Conservation (phyloP, 768 basidiomycete genomes). For the Tulasnella sp. region DNA sequence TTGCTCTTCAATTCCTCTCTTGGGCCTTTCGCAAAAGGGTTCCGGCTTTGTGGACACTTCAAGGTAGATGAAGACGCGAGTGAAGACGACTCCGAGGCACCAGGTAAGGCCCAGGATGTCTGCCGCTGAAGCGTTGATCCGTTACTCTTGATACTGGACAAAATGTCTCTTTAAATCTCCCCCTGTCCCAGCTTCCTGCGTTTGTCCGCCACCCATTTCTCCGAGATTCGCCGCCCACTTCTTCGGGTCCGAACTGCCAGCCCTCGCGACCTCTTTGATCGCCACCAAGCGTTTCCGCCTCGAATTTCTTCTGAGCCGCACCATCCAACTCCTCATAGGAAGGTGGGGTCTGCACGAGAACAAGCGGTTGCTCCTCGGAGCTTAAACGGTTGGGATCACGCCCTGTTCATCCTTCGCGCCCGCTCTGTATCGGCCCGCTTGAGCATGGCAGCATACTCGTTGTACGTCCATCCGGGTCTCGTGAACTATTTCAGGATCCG, state of each 20-base stretch:
- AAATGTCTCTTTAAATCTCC: too few species aligned
- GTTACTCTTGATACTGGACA: background rate
- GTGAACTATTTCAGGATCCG: background rate
- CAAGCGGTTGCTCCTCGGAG: background rate
- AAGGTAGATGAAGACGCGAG: background rate
- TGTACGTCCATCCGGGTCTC: background rate
- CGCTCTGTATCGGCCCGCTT: background rate
- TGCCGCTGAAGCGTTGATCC: background rate
- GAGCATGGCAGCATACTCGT: background rate
- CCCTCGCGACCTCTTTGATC: background rate
- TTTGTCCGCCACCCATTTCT: background rate
- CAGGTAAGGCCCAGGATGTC: background rate
- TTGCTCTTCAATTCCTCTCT: background rate
- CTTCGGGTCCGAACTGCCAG: background rate
- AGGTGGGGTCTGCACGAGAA: constrained; percentile 9
- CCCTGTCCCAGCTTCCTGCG: background rate
- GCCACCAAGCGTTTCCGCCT: background rate
- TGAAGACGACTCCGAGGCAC: too few species aligned
- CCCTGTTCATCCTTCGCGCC: background rate
- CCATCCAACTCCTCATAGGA: background rate
- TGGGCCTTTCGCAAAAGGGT: background rate
- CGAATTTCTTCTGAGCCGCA: background rate
- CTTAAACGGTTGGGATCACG: background rate
- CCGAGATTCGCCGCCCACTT: background rate
- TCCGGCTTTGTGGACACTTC: background rate